Conservation (phyloP, 257 asterid genomes). For the Solanum pennellii region DNA sequence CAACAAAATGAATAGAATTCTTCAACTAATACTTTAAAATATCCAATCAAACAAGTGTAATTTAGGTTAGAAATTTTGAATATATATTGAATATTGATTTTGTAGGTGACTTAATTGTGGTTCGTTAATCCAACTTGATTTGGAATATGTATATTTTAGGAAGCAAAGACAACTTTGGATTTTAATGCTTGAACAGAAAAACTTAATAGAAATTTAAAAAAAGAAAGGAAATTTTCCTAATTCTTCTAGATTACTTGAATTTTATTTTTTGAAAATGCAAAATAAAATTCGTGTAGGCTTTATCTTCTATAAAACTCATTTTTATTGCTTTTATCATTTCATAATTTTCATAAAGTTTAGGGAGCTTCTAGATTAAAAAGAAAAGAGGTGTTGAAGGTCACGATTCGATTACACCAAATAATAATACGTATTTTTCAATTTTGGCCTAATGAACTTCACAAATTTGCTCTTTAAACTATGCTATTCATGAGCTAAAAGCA, state of each 20-base stretch:
- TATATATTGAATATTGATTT: not conserved
- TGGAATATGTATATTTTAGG: not conserved
- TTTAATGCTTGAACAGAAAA: not conserved
- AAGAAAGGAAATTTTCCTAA: not conserved
- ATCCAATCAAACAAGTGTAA: not conserved
- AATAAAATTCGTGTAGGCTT: not conserved
- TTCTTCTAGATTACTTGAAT: not conserved
- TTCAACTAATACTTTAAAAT: constrained; percentile 9
- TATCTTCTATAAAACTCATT: not conserved
- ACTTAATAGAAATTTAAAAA: too few relatives aligned
- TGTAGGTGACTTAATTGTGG: not conserved
- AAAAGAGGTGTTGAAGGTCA: not conserved
- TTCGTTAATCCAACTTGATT: not conserved
- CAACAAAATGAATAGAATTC: constrained; percentile 21
- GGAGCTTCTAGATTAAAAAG: not conserved
- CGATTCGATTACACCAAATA: too few relatives aligned
- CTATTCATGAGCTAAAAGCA: not conserved
- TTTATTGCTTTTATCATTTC: too few relatives aligned
- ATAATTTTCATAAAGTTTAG: not conserved
- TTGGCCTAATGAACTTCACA: not conserved
- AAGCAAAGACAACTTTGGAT: not conserved
- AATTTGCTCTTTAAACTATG: not conserved
- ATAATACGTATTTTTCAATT: not conserved
- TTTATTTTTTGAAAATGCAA: not conserved
- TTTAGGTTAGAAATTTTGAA: not conserved